Conservation (phyloP, 2,329 filamentous ascomycete genomes). For the Sarocladium kiliense region DNA sequence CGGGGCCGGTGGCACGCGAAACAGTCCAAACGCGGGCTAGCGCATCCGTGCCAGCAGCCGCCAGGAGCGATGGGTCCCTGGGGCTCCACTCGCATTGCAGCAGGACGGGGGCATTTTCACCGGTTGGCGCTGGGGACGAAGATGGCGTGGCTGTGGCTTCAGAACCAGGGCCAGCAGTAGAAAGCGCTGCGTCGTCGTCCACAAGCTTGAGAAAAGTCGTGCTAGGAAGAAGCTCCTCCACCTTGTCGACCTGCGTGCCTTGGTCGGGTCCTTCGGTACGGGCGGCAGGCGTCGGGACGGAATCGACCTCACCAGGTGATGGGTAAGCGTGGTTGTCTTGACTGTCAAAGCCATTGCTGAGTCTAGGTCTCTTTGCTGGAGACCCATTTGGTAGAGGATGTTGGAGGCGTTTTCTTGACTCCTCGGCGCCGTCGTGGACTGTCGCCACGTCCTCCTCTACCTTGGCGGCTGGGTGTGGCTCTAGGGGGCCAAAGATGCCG, state of each 20-base stretch:
- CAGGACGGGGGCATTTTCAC: constrained; percentile 54
- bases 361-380: constrained; percentile 51
- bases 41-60: constrained; percentile 63
- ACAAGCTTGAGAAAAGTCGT: constrained; percentile 57
- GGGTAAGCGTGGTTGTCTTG: constrained; percentile 58
- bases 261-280: constrained; percentile 59
- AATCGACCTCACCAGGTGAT: constrained; percentile 53
- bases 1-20: constrained; percentile 45
- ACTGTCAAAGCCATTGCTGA: constrained; percentile 58
- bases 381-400: constrained; percentile 48
- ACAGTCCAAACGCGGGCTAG: constrained; percentile 66
- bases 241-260: constrained; percentile 60
- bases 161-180: constrained; percentile 17
- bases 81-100: constrained; percentile 68
- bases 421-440: constrained; percentile 28
- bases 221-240: constrained; percentile 52
- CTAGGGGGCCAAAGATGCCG: constrained; percentile 54
- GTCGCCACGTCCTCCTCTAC: constrained; percentile 33
- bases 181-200: constrained; percentile 26
- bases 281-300: constrained; percentile 44
- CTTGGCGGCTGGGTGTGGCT: constrained; percentile 38
- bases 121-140: constrained; percentile 27
- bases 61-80: constrained; percentile 58
- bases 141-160: constrained; percentile 29
- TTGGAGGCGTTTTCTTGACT: constrained; percentile 46